Evolutionary conservation across 1,284 basidiomycete genomes (phyloP), one percentile per base, ranked within the genome.

Genomic region (Heterobasidion occidentale): DNA sequence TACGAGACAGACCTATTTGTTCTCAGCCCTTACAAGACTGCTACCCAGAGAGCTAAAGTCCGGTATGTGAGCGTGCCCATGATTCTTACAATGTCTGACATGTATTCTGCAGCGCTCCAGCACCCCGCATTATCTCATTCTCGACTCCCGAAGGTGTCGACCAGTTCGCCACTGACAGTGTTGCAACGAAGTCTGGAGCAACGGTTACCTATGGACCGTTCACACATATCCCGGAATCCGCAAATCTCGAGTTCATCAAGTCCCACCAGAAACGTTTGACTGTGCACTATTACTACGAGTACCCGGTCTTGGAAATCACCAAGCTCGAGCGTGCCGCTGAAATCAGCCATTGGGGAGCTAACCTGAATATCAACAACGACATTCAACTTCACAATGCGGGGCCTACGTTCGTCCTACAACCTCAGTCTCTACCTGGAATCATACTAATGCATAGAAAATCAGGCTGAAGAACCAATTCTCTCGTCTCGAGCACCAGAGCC

Each of bases 391-490:
- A 83, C 68, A 99, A 99, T 68, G 87, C 86, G 57, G 96, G 96
- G 0, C 92, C 96, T 12, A 71, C 74, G 92, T 97, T 66, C 70
- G 90, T 79, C 12, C 33, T 42, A 9, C 33, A 35, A 14, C n/a
- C n/a, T 12, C 15, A 7, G 15, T 35, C n/a, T 38, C 49, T 15
- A 27, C 48, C 33, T 33, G 17, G 34, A 48, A 20, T 14, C 12
- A 33, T 33, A 48, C 46, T 19, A 15, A 48, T 52, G 36, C 54
- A 44, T 49, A 36, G 34, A 44, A 50, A 38, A 27, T 33, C 64
- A 97, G 93, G 52, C 79, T 99, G 58, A 94, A 95, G 69, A 97
- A 96, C 1, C 91, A 97, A 58, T 99, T 99, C 75, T 94, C 94
- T 19, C 91, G 97, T 56, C 76, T 98, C 50, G 84, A 89, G 19